Evolutionary conservation across 2,329 filamentous ascomycete genomes (phyloP).

Genomic region (Cladophialophora exuberans): DNA sequence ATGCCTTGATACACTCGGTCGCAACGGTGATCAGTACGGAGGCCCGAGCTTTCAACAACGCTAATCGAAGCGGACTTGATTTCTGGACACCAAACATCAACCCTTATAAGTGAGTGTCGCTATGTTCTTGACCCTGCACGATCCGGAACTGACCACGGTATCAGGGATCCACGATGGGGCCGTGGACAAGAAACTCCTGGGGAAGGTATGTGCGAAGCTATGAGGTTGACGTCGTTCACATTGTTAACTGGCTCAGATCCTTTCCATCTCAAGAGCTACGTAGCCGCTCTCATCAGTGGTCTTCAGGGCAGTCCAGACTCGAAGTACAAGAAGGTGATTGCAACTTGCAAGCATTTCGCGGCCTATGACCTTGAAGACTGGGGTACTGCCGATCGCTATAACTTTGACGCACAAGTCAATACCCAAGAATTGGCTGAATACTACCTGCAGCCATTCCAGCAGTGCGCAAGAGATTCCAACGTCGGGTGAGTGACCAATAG

Average conservation of each 20-base stretch:
- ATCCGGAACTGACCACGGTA: neutral
- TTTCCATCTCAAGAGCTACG: constrained; percentile 55
- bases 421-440: constrained; percentile 68
- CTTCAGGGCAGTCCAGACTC: constrained; percentile 54
- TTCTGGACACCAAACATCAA: constrained; percentile 72
- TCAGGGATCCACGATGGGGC: constrained; percentile 64
- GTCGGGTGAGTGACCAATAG: constrained; percentile 23
- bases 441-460: constrained; percentile 68
- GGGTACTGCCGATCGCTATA: constrained; percentile 49
- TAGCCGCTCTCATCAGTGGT: constrained; percentile 57
- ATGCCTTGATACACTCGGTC: constrained; percentile 61
- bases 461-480: constrained; percentile 62
- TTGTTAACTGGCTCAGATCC: too few relatives aligned
- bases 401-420: constrained; percentile 58
- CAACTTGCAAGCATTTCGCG: constrained; percentile 64
- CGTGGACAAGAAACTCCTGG: constrained; percentile 64
- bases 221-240: too few relatives aligned
- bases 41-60: constrained; percentile 67
- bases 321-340: constrained; percentile 52
- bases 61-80: constrained; percentile 57
- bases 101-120: constrained; percentile 53
- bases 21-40: constrained; percentile 60
- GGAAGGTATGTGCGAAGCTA: too few relatives aligned
- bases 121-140: neutral
- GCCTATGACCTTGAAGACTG: constrained; percentile 61